These are phyloP conservation scores for Colletotrichum plurivorum DNA, from an alignment of 2,329 filamentous ascomycete species.

Conservation along the genomic window DNA sequence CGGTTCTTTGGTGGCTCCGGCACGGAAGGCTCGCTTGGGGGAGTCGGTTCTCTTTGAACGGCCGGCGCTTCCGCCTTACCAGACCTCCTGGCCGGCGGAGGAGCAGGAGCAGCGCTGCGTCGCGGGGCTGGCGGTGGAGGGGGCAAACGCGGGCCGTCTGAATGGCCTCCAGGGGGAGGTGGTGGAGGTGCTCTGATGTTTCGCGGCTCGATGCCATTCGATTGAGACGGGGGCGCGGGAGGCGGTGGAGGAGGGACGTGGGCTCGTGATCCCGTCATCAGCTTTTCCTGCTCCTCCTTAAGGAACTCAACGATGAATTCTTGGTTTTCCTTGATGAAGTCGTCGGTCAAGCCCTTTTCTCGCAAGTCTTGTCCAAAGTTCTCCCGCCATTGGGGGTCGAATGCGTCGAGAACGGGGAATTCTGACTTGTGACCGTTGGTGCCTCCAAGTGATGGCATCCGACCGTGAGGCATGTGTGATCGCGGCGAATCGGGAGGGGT, in stretches of 20 bases:
- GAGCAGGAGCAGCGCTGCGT: constrained; percentile 65
- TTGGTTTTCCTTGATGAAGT: constrained; percentile 77
- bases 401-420: constrained; percentile 73
- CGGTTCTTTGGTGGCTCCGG: constrained; percentile 69
- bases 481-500: constrained; percentile 72
- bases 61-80: constrained; percentile 62
- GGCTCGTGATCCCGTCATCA: constrained; percentile 43
- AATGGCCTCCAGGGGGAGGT: constrained; percentile 46
- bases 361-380: constrained; percentile 76
- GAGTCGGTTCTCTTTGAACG: constrained; percentile 60
- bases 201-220: constrained; percentile 50
- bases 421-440: constrained; percentile 67
- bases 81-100: constrained; percentile 73
- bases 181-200: constrained; percentile 54
- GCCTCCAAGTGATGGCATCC: constrained; percentile 59
- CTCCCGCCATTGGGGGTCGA: constrained; percentile 75
- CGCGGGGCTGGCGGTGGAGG: constrained; percentile 48
- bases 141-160: constrained; percentile 58
- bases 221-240: constrained; percentile 45
- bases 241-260: constrained; percentile 44
- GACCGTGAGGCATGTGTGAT: constrained; percentile 54
- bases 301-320: constrained; percentile 78
- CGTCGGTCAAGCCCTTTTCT: constrained; percentile 74
- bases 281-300: constrained; percentile 67
- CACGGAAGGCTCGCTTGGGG: constrained; percentile 80